phyloP scores from a whole-genome alignment of 202 grass and related monocot genomes.

The Saccharum hybrid region DNA sequence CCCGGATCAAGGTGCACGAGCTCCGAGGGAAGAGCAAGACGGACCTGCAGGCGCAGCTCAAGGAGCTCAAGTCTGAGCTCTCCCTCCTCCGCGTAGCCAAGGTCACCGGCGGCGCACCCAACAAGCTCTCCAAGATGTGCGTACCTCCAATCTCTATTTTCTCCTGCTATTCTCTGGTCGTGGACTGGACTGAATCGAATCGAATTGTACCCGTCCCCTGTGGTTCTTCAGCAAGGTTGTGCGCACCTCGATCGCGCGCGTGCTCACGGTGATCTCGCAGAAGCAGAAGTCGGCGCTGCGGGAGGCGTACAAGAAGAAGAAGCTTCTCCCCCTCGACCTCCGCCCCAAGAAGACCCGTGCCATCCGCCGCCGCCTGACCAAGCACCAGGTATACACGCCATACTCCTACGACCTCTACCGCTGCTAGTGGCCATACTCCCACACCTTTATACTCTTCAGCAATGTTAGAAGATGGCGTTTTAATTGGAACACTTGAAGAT shows the following conservation, averaged over 20 bases:
- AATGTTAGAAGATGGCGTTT: background rate
- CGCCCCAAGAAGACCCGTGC: constrained; percentile 98
- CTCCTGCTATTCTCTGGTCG: too few species aligned
- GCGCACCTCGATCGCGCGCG: constrained; percentile 80
- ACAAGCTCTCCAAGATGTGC: constrained; percentile 60
- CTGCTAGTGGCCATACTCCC: too few species aligned
- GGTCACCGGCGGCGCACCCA: constrained; percentile 78
- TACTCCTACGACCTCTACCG: background rate
- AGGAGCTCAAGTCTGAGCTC: constrained; percentile 73
- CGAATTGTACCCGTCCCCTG: background rate
- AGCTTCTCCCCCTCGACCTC: constrained; percentile 68
- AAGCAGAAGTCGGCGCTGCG: constrained; percentile 81
- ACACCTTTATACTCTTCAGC: too few species aligned
- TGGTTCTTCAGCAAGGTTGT: constrained; percentile 76
- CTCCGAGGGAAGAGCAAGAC: constrained; percentile 61
- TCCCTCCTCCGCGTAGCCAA: constrained; percentile 78
- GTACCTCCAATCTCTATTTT: background rate
- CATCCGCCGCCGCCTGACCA: constrained; percentile 85
- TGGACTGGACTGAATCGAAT: background rate
- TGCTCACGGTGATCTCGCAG: constrained; percentile 93
- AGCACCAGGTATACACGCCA: constrained; percentile 63
- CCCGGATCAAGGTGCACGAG: constrained; percentile 73
- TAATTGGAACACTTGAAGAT: background rate
- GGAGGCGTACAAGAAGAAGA: constrained; percentile 84
- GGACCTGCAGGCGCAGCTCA: constrained; percentile 62